Evolutionary conservation across 306 rosid species (phyloP).

Genomic region (Aeschynomene evenia): DNA sequence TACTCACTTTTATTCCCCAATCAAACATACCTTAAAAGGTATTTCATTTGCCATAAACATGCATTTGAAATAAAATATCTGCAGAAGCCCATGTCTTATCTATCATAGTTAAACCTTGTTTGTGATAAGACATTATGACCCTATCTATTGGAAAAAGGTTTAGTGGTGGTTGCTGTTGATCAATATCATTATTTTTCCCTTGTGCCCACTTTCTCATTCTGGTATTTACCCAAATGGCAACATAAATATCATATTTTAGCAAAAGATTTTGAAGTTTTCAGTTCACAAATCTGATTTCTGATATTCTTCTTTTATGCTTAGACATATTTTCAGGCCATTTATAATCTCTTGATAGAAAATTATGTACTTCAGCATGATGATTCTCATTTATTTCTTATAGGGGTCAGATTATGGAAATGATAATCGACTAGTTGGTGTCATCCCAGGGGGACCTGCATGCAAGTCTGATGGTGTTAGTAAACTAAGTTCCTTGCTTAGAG

Average conservation of each 20-base stretch:
- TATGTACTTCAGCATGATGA: conserved; percentile 15
- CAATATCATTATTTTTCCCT: neutral
- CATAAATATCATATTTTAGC: neutral
- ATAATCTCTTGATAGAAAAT: neutral
- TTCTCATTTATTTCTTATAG: conserved; percentile 45
- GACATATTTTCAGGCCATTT: neutral
- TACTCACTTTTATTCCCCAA: no score
- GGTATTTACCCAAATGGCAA: neutral
- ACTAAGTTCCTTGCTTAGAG: conserved; percentile 49
- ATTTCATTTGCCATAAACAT: conserved; percentile 4
- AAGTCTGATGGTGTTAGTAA: conserved; percentile 46
- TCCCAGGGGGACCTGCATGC: conserved; percentile 57
- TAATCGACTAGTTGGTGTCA: conserved; percentile 54
- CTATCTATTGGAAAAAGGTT: neutral
- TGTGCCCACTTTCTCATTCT: neutral
- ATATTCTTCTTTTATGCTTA: neutral
- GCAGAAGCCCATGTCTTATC: neutral
- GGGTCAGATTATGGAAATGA: conserved; percentile 51
- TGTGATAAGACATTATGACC: neutral
- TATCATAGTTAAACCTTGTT: neutral
- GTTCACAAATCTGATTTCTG: neutral
- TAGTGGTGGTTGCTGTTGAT: neutral
- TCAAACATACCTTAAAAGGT: no score
- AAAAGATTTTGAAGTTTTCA: neutral
- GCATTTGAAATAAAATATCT: conserved; percentile 9